Evolutionary conservation across 306 rosid genomes (phyloP).

Genomic region (Rubus idaeus): DNA sequence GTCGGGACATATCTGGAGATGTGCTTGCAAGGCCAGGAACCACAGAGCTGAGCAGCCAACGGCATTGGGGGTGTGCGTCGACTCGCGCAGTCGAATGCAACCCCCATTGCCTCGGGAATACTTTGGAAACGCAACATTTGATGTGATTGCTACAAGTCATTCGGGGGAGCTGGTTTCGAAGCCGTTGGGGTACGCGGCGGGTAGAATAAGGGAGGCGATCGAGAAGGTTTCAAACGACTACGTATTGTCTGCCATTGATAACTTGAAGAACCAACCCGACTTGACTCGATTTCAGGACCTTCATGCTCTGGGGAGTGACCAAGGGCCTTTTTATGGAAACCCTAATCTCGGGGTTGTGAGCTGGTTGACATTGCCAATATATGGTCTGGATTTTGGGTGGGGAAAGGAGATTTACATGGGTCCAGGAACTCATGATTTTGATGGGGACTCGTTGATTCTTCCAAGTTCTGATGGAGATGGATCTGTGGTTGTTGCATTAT

Average conservation of each 20-base stretch:
- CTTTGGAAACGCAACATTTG: conserved; percentile 57
- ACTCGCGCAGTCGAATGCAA: conserved; percentile 40
- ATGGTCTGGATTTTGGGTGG: conserved; percentile 71
- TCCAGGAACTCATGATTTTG: conserved; percentile 41
- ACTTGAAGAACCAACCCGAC: conserved; percentile 42
- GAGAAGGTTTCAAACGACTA: conserved; percentile 52
- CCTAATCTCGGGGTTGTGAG: conserved; percentile 50
- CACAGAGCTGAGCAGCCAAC: conserved; percentile 45
- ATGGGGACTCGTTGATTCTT: conserved; percentile 48
- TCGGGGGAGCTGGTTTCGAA: conserved; percentile 49
- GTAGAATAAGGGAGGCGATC: conserved; percentile 50
- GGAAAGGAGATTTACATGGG: conserved; percentile 55
- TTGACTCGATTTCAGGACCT: conserved; percentile 50
- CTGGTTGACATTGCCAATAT: conserved; percentile 55
- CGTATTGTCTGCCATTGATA: conserved; percentile 38
- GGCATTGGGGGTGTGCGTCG: conserved; percentile 31
- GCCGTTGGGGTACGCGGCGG: conserved; percentile 52
- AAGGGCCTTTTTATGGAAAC: conserved; percentile 42
- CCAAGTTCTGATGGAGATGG: conserved; percentile 46
- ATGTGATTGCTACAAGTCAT: conserved; percentile 37
- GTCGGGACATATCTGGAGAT: conserved; percentile 56
- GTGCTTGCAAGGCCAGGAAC: conserved; percentile 51
- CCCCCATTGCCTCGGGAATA: conserved; percentile 50
- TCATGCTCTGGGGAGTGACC: conserved; percentile 26
- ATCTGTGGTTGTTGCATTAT: conserved; percentile 40